These are phyloP conservation scores for Coelastrella sp. DNA, from an alignment of 139 green algal genomes.

Conservation along the genomic window DNA sequence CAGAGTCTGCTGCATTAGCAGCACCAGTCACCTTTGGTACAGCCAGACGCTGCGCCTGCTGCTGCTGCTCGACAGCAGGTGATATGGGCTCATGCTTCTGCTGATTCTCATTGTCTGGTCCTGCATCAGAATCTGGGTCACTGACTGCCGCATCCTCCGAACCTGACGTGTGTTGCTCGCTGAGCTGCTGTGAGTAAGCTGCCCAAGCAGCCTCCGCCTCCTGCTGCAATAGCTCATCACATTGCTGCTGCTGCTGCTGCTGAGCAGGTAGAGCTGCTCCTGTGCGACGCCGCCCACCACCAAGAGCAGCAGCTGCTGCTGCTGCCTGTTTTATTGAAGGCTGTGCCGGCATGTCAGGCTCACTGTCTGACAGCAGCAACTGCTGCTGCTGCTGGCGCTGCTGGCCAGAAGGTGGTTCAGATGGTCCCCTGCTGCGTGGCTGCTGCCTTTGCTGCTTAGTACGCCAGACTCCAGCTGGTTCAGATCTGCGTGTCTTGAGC, in stretches of 20 bases:
- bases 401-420: not conserved
- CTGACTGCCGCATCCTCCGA: too few relatives aligned
- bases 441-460: not conserved
- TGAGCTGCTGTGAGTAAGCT: not conserved
- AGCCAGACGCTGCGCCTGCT: too few relatives aligned
- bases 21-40: too few relatives aligned
- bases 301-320: not conserved
- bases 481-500: not conserved
- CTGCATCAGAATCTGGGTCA: too few relatives aligned
- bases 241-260: not conserved
- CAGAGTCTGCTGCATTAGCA: too few relatives aligned
- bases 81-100: too few relatives aligned
- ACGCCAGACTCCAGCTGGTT: not conserved
- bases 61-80: too few relatives aligned
- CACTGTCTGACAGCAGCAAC: not conserved
- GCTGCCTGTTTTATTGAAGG: not conserved
- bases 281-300: not conserved
- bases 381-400: constrained; percentile 11
- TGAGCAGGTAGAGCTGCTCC: not conserved
- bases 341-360: not conserved
- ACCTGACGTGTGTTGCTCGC: too few relatives aligned
- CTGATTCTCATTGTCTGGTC: too few relatives aligned
- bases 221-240: not conserved
- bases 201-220: not conserved
- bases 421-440: not conserved